A percentile compares a stretch with the other conserved stretches of the same genome.
Conservation (phyloP, 176 grass and related monocot genomes). For the Oryza australiensis region DNA sequence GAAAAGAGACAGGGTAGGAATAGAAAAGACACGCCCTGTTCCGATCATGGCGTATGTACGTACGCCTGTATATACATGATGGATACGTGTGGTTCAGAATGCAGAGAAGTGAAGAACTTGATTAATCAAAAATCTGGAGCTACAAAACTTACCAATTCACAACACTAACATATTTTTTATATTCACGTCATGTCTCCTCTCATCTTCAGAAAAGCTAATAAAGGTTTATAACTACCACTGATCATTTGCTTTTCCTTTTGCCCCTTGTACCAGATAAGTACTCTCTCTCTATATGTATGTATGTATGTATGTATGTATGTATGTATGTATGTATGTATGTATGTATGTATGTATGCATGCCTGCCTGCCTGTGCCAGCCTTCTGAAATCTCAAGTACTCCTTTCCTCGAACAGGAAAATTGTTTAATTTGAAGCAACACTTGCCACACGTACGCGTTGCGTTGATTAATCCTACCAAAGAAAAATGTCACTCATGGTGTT, state of each 20-base stretch:
- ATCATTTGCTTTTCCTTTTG: neutral
- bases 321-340: too few relatives aligned
- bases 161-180: neutral
- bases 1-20: slow-evolving; percentile 17
- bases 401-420: neutral
- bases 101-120: neutral
- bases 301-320: too few relatives aligned
- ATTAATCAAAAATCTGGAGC: neutral
- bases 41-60: neutral
- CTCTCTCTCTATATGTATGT: too few relatives aligned
- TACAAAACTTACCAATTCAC: neutral
- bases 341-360: too few relatives aligned
- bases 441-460: neutral
- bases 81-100: neutral
- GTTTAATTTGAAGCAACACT: neutral
- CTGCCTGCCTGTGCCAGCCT: neutral
- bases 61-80: neutral
- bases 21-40: slow-evolving; percentile 23
- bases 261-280: neutral
- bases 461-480: neutral
- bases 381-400: neutral
- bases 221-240: neutral
- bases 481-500: neutral
- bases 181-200: neutral
- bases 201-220: neutral